These are phyloP conservation scores for Aspergillus taichungensis DNA, from an alignment of 495 filamentous ascomycete species.

Conservation along the genomic window DNA sequence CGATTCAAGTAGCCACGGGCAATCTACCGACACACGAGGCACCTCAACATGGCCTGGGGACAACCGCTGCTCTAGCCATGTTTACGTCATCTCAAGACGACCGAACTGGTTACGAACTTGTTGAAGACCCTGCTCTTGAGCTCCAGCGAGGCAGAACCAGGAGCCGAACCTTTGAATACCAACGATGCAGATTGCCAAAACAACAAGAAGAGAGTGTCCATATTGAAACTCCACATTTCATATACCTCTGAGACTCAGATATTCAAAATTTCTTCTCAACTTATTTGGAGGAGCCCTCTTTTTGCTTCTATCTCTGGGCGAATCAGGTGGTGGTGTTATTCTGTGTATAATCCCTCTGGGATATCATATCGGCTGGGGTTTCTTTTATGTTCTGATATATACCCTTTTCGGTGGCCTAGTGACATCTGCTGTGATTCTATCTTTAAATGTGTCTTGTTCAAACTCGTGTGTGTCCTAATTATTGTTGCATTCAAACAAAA, in stretches of 20 bases:
- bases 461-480: too few relatives aligned
- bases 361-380: conserved; percentile 1
- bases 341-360: too few relatives aligned
- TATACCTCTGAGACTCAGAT: conserved; percentile 4
- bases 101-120: neutral
- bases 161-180: conserved; percentile 22
- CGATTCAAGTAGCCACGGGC: too few relatives aligned
- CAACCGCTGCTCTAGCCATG: neutral
- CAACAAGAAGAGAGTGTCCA: conserved; percentile 13
- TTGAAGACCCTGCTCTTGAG: conserved; percentile 4
- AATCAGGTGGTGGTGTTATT: neutral
- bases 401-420: conserved; percentile 6
- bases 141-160: conserved; percentile 21
- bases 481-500: too few relatives aligned
- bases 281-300: neutral
- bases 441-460: neutral
- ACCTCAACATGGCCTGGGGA: too few relatives aligned
- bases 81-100: neutral
- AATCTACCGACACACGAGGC: too few relatives aligned
- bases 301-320: neutral
- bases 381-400: conserved; percentile 5
- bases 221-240: conserved; percentile 11
- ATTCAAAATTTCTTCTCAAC: too few relatives aligned
- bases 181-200: conserved; percentile 16
- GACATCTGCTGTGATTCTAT: conserved; percentile 1